A percentile compares a stretch with the other conserved stretches of the same genome.
Conservation (phyloP, 768 basidiomycete species). For the Coprinopsis sp. region DNA sequence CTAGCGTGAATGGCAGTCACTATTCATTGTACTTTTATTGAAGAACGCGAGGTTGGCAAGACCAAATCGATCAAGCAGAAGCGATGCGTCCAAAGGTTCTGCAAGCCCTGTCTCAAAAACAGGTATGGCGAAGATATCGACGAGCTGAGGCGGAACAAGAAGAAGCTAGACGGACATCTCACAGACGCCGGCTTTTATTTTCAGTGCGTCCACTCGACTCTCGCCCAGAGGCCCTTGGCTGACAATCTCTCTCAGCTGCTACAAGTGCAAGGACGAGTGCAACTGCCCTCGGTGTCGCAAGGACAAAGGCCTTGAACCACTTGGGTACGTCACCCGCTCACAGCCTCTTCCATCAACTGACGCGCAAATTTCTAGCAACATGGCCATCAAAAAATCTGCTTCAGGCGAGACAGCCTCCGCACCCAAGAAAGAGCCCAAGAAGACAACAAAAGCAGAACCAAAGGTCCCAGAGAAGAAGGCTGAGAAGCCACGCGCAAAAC, state of each 20-base stretch:
- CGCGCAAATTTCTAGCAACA: slow-evolving; percentile 8
- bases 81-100: slow-evolving; percentile 57
- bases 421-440: slow-evolving; percentile 13
- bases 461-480: slow-evolving; percentile 7
- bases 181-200: slow-evolving; percentile 39
- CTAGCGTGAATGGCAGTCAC: slow-evolving; percentile 17
- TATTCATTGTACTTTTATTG: slow-evolving; percentile 34
- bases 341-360: background rate
- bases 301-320: slow-evolving; percentile 52
- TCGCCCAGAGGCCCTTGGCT: background rate
- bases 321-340: slow-evolving; percentile 41
- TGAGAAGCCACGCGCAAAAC: slow-evolving; percentile 7
- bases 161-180: slow-evolving; percentile 17
- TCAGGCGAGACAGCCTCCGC: slow-evolving; percentile 8
- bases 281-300: slow-evolving; percentile 67
- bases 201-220: slow-evolving; percentile 34
- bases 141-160: slow-evolving; percentile 27
- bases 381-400: slow-evolving; percentile 11
- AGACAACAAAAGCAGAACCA: slow-evolving; percentile 9
- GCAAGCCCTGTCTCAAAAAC: slow-evolving; percentile 62
- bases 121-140: slow-evolving; percentile 55
- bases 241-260: slow-evolving; percentile 46
- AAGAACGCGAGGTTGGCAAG: slow-evolving; percentile 15
- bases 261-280: slow-evolving; percentile 61
- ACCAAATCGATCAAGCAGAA: slow-evolving; percentile 24